Base-by-base conservation (phyloP, 345 rosid species). In the Brassica nigra region DNA sequence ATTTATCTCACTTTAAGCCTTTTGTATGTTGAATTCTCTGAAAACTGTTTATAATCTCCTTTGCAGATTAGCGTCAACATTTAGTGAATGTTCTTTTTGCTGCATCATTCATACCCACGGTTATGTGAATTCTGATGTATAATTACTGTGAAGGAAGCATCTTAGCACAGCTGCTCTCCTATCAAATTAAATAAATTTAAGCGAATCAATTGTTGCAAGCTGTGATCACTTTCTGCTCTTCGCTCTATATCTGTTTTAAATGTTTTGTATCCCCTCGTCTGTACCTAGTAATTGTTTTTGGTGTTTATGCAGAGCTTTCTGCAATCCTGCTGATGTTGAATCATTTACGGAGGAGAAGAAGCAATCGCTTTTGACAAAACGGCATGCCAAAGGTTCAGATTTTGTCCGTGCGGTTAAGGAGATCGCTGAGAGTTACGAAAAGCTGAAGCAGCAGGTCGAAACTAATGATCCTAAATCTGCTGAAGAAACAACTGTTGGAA, bases 331-430 rank as follows among this genome's bases (percentile, higher is more conserved):
- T 66, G 99, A 95, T 81, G 92, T 95, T 58, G 99, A 95, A 87
- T 85, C 96, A 74, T 95, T 95, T 88, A 90, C 99, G 8, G 99
- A 95, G 81, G 99, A 95, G 84, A 95, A 90, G 83, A 95, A 93
- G 81, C 92, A 91, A 81, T 86, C 93, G 59, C 97, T 95, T 83
- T 76, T 90, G 82, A 75, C 75, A 8, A 95, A 91, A 83, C 93
- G 94, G 62, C 98, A 91, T 73, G 95, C 93, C 5, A 93, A 86
- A 84, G 96, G 99, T 76, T 88, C 98, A 64, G 99, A 95, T 89
- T 95, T 90, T 86, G 89, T 91, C 73, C 96, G 96, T 76, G 98
- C 99, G 37, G 93, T 95, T 62, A 87, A 91, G 84, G 98, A 95
- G 89, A 95, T 95, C 47, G 82, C 79, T 68, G 99, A 90, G 66